Base-by-base conservation (phyloP, 805 yeast genomes). In the Spathaspora boniae region DNA sequence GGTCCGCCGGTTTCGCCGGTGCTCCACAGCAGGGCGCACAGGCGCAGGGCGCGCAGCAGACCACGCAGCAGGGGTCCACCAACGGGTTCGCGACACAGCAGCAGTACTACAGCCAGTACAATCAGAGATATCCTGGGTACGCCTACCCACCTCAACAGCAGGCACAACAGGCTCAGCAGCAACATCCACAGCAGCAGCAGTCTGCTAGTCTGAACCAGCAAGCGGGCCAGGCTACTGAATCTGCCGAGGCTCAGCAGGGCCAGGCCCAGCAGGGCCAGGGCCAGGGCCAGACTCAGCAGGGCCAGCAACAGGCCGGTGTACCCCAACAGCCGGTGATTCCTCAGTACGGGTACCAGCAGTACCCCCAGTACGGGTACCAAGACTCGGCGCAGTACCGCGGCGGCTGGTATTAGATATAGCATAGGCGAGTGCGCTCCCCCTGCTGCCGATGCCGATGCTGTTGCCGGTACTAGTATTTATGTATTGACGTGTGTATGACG, bases 341-440 rank as follows among this genome's bases (percentile, higher is more conserved):
- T 18, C 70, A 66, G 50, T 67, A 61, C 45, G 70, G 62, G 28
- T 67, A 65, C 47, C 73, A 67, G 48, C 72, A 67, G 48, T 67
- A 65, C 51, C 71, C 72, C 9, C 73, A 67, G 50, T 67, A 65
- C 44, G 69, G 68, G 42, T 67, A 65, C 52, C 72, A 65, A 46
- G 72, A 65, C 40, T 52, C 51, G 48, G 53, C 53, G 41, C 70
- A 65, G 44, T 64, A 64, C 52, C 63, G 71, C 42, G 69, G 68
- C 31, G 68, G 66, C 30, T 67, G 73, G 73, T 67, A 65, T 46
- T 66, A 62, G 40, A 29, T 20, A 26, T 24, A 11, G 29, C 26
- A 30, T 36, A 30, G n/a, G n/a, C n/a, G n/a, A n/a, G n/a, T n/a
- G n/a, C n/a, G n/a, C n/a, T n/a, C n/a, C n/a, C n/a, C n/a, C n/a